Percentiles rank a stretch among this genome's conserved stretches.
Evolutionary conservation across 257 asterid species (phyloP).

Genomic region (Capsicum pubescens): DNA sequence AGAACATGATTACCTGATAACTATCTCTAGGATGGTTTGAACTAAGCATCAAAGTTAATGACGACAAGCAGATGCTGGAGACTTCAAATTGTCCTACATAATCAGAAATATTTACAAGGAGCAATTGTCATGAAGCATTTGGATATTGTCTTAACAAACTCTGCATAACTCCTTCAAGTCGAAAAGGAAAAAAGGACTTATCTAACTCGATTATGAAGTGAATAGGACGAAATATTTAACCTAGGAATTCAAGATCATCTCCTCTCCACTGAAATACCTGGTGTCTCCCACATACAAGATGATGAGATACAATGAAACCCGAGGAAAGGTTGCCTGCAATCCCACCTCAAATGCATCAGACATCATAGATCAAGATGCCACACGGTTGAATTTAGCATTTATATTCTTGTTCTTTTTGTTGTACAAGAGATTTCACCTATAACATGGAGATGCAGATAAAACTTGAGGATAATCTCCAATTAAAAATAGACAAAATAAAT

Average conservation of each 20-base stretch:
- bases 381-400: background rate
- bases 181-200: background rate
- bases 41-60: slow-evolving; percentile 6
- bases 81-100: background rate
- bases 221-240: background rate
- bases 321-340: background rate
- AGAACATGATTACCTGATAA: background rate
- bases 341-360: background rate
- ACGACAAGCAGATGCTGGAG: background rate
- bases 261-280: background rate
- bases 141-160: background rate
- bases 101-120: background rate
- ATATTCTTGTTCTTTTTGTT: background rate
- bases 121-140: background rate
- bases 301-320: background rate
- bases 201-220: background rate
- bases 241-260: background rate
- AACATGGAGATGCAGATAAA: background rate
- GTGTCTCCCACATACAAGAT: background rate
- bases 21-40: background rate
- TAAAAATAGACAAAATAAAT: background rate
- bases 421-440: slow-evolving; percentile 4
- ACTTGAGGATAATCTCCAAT: slow-evolving; percentile 4
- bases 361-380: background rate
- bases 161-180: background rate